Base-by-base conservation (phyloP, 352 stramenopile species). In the Phytophthora macrochlamydospora region DNA sequence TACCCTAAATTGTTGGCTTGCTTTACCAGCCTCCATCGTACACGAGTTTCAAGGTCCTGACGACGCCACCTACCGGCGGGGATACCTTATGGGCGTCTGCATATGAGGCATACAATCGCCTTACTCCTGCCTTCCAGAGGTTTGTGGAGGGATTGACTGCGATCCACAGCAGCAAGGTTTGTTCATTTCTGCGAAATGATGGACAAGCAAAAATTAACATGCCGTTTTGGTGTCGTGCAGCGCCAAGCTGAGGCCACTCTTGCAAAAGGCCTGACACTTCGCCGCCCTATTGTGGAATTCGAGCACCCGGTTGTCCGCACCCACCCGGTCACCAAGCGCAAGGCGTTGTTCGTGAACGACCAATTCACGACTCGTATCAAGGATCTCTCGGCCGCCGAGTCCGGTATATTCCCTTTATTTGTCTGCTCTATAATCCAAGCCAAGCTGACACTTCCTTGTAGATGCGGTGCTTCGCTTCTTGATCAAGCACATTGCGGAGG, bases 51-150 rank as follows among this genome's bases (percentile, higher is more conserved):
- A 69, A 74, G 61, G 43, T 84, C 28, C 35, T 79, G 37, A 75
- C 67, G 0, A 71, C 51, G 7, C 77, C 77, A 11, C 53, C 56
- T 8, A 69, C 65, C 7, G 77, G 77, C 31, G 77, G 65, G 7
- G 77, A 83, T 51, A 86, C 77, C 9, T 28, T 86, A 11, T 86
- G 75, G 75, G 62, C 73, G 1, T 82, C 75, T 0, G 64, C 62
- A 11, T 81, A 81, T 50, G 75, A 86, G 24, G 77, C 77, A 9
- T 86, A 83, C 56, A 69, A 86, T 0, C 75, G 75, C 11, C 63
- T 86, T 3, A 78, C 77, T 24, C 5, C 71, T 69, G 6, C 53
- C 24, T 73, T 83, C 45, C 51, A 80, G 42, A 74, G 71, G 44
- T 74, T 83, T 48, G 44, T 83, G 4, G 72, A 83, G 37, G 66